Percentiles rank a stretch among this genome's conserved stretches.
phyloP scores from a whole-genome alignment of 768 basidiomycete species.

The Lanmaoa rubissima region DNA sequence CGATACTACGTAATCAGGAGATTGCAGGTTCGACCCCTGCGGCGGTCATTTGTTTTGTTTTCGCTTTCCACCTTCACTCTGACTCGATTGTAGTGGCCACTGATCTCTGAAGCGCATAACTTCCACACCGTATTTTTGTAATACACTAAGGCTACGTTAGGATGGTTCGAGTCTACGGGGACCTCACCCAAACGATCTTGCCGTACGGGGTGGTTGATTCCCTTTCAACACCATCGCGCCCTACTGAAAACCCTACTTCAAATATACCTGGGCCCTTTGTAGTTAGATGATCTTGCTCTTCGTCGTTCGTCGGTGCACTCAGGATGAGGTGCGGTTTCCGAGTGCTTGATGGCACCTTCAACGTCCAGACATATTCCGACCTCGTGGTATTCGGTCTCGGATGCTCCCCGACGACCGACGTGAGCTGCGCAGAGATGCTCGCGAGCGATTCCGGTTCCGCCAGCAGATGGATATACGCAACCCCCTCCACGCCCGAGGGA shows the following conservation, averaged over 20 bases:
- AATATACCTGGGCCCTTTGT: constrained; percentile 40
- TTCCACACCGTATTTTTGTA: too few species aligned
- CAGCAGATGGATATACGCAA: constrained; percentile 50
- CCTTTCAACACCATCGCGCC: constrained; percentile 29
- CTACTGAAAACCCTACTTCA: constrained; percentile 52
- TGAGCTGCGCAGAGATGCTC: constrained; percentile 38
- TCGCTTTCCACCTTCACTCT: too few species aligned
- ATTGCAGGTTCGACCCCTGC: constrained; percentile 90
- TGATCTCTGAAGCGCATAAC: neutral
- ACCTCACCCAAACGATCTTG: constrained; percentile 42
- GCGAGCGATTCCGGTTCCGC: constrained; percentile 31
- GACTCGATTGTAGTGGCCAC: too few species aligned
- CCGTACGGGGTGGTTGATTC: constrained; percentile 47
- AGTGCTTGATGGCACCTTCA: constrained; percentile 35
- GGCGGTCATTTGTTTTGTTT: constrained; percentile 23
- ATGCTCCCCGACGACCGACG: constrained; percentile 45
- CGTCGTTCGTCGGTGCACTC: constrained; percentile 34
- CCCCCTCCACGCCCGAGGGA: constrained; percentile 46
- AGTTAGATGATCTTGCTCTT: constrained; percentile 34
- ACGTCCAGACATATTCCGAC: constrained; percentile 39
- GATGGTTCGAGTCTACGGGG: neutral
- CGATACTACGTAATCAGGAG: constrained; percentile 69
- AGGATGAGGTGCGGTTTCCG: constrained; percentile 35
- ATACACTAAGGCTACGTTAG: neutral
- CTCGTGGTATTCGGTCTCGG: constrained; percentile 29